Evolutionary conservation across 768 basidiomycete genomes (phyloP).

Genomic region (Naganishia onofrii): DNA sequence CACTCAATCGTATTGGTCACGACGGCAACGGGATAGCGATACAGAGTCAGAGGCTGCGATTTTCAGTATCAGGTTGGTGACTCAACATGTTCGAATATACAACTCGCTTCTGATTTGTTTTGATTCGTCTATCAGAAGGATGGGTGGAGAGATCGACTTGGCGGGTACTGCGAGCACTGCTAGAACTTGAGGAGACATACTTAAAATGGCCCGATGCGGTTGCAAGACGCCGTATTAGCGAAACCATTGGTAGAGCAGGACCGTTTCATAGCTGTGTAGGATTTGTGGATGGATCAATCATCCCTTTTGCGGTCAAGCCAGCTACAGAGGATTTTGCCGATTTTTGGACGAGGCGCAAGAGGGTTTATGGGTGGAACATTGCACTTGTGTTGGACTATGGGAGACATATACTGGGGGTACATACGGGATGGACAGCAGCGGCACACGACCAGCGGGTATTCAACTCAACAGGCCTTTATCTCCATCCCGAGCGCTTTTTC

Average conservation of each 20-base stretch:
- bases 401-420: background rate
- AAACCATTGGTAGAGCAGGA: background rate
- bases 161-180: too few species aligned
- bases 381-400: background rate
- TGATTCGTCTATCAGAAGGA: too few species aligned
- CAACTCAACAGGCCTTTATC: background rate
- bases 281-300: background rate
- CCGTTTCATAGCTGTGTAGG: background rate
- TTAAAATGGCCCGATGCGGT: too few species aligned
- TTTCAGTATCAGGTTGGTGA: too few species aligned
- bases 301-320: background rate
- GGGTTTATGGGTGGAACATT: background rate
- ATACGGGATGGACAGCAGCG: background rate
- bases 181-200: too few species aligned
- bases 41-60: too few species aligned
- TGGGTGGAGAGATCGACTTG: too few species aligned
- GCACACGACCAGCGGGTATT: background rate
- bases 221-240: too few species aligned
- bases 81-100: too few species aligned
- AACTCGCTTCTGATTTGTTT: too few species aligned
- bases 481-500: background rate
- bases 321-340: background rate
- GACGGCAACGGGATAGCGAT: too few species aligned
- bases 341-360: background rate
- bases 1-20: too few species aligned